phyloP scores from a whole-genome alignment of 2,329 filamentous ascomycete genomes.

The Penicillium janthinellum region DNA sequence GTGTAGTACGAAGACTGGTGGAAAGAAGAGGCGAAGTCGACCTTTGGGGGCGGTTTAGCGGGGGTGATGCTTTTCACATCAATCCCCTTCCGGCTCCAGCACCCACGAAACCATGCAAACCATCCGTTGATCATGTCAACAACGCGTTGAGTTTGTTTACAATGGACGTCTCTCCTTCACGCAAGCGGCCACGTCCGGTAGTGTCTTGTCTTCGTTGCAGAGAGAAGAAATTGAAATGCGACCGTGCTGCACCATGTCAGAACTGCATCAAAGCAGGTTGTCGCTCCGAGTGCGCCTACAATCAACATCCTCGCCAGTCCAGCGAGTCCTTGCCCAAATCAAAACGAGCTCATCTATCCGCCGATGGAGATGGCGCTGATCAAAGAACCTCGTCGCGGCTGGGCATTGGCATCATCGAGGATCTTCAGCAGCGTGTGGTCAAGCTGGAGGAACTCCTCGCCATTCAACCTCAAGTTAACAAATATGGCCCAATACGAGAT shows the following conservation, averaged over 20 bases:
- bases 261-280: slow-evolving; percentile 27
- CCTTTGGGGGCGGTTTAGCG: background rate
- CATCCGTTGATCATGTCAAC: background rate
- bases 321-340: slow-evolving; percentile 5
- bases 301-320: slow-evolving; percentile 9
- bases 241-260: slow-evolving; percentile 25
- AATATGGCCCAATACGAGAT: background rate
- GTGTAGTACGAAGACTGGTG: too few relatives aligned
- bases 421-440: slow-evolving; percentile 25
- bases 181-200: slow-evolving; percentile 27
- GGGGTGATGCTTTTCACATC: background rate
- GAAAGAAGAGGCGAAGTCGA: too few relatives aligned
- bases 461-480: slow-evolving; percentile 1
- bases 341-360: slow-evolving; percentile 10
- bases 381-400: background rate
- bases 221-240: slow-evolving; percentile 32
- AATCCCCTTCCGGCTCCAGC: background rate
- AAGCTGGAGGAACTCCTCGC: slow-evolving; percentile 22
- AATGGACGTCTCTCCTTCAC: slow-evolving; percentile 11
- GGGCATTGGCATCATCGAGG: slow-evolving; percentile 23
- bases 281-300: slow-evolving; percentile 18
- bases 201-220: slow-evolving; percentile 30
- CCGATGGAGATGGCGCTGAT: background rate
- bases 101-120: background rate
- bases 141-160: background rate